phyloP scores from a whole-genome alignment of 2,329 filamentous ascomycete genomes.

The Capronia coronata region DNA sequence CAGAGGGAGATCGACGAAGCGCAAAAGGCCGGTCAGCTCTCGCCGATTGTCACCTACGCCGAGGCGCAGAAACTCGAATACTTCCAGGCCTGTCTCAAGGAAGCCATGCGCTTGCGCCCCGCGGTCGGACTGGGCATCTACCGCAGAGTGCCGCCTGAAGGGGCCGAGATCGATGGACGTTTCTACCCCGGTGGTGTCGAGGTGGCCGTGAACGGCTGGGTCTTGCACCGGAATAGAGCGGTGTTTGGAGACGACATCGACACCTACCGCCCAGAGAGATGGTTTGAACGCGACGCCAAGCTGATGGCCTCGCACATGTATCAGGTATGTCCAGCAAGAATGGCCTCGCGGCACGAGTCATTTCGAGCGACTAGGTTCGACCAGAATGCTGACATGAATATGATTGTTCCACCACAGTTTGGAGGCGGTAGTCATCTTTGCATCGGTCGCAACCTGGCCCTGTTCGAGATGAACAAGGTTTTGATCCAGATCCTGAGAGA shows the following conservation, averaged over 20 bases:
- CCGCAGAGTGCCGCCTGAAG: conserved; percentile 27
- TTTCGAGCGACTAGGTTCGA: no score
- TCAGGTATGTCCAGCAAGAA: conserved; percentile 39
- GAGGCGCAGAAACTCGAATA: conserved; percentile 24
- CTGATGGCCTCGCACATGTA: conserved; percentile 52
- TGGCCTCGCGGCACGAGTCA: no score
- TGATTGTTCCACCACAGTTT: conserved; percentile 33
- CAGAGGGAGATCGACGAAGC: conserved; percentile 31
- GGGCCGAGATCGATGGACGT: conserved; percentile 21
- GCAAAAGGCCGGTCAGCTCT: conserved; percentile 18
- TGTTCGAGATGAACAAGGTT: conserved; percentile 56
- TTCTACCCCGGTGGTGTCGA: conserved; percentile 23
- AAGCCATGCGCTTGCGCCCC: conserved; percentile 27
- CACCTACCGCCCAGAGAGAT: conserved; percentile 42
- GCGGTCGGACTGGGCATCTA: conserved; percentile 30
- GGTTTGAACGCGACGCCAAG: conserved; percentile 36
- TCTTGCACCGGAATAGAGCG: conserved; percentile 37
- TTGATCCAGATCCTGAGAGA: conserved; percentile 49
- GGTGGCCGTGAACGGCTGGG: conserved; percentile 34
- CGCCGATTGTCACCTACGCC: conserved; percentile 24
- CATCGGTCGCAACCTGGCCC: conserved; percentile 50
- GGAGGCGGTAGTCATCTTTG: conserved; percentile 52
- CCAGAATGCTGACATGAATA: conserved; percentile 3
- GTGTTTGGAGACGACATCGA: conserved; percentile 39
- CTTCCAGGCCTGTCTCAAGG: conserved; percentile 26